Evolutionary conservation across 176 grass and related monocot genomes (phyloP), one percentile per base, ranked within the genome.

Genomic region (Oryza nivara): DNA sequence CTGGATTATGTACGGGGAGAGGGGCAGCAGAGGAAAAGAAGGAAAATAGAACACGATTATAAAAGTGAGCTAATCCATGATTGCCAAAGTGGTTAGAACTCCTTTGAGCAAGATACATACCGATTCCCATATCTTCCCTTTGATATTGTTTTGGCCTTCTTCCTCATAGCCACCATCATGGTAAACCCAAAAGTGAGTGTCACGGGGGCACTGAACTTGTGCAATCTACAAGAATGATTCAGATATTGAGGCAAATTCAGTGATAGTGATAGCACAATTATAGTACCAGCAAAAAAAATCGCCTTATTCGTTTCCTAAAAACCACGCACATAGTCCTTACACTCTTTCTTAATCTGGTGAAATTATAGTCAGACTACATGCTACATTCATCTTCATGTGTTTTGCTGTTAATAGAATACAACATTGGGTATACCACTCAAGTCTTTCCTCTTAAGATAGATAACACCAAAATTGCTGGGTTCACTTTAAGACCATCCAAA

Each of bases 101-200:
- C 16, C 54, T 11, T 67, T 66, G 65, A 69, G 12, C 45, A 75
- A 80, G 80, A 85, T 65, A 91, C 92, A 77, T 86, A 98, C 96
- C 4, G 91, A 95, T 75, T 90, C 87, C 93, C 89, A 95, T 83
- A 98, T 95, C 44, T 85, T 94, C 72, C 96, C 96, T 86, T 90
- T 98, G 77, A 98, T 98, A 40, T 98, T 95, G 46, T 98, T 98
- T 88, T 98, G 96, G 47, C 96, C 96, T 95, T 98, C 96, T 88
- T 98, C 96, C 86, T 98, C 96, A 3, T 94, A 98, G 25, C 89
- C 76, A 7, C 96, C 96, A 79, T 95, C 96, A 80, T 95, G 87
- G 78, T 98, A 98, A 32, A 98, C 96, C 96, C 96, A 98, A 78
- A 98, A 98, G 80, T 98, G 96, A 68, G 96, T 98, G 82, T 87